A percentile compares a stretch with the other conserved stretches of the same genome.
These are phyloP conservation scores for Salicornia ramosissima DNA, from an alignment of 148 eudicot genomes.

Conservation along the genomic window DNA sequence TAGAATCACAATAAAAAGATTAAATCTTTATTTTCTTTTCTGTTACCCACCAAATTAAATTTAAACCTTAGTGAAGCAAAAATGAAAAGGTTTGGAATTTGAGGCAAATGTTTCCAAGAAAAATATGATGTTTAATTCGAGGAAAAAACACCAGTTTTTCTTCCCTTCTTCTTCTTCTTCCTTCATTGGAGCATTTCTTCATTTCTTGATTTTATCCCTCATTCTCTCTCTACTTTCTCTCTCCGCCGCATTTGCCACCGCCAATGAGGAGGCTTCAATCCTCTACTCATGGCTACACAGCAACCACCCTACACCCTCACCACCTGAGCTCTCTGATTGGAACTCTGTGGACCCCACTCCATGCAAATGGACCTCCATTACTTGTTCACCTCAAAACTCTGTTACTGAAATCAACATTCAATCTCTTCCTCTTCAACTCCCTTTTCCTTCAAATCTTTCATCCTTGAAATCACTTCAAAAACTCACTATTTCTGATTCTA, in stretches of 20 bases:
- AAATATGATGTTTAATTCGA: slow-evolving; percentile 39
- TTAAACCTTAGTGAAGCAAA: slow-evolving; percentile 1
- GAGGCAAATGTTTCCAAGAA: slow-evolving; percentile 35
- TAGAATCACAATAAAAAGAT: slow-evolving; percentile 14
- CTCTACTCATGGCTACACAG: slow-evolving; percentile 42
- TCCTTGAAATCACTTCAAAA: slow-evolving; percentile 30
- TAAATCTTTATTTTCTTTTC: background rate
- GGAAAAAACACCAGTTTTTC: slow-evolving; percentile 22
- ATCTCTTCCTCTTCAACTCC: slow-evolving; percentile 34
- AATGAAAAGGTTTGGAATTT: slow-evolving; percentile 44
- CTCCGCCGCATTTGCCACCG: slow-evolving; percentile 13
- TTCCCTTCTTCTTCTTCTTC: background rate
- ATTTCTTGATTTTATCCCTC: background rate
- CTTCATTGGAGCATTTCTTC: background rate
- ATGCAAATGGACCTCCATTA: slow-evolving; percentile 45
- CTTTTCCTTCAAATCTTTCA: slow-evolving; percentile 43
- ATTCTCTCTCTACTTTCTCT: slow-evolving; percentile 3
- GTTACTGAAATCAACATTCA: slow-evolving; percentile 44
- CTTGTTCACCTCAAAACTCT: slow-evolving; percentile 26
- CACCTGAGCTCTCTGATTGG: slow-evolving; percentile 35
- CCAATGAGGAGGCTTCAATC: slow-evolving; percentile 28
- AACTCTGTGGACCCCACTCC: slow-evolving; percentile 35
- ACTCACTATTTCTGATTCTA: slow-evolving; percentile 37
- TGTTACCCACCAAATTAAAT: background rate
- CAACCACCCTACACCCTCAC: slow-evolving; percentile 15